These are phyloP conservation scores for Biscutella laevigata DNA, from an alignment of 441 rosid genomes.

Conservation along the genomic window DNA sequence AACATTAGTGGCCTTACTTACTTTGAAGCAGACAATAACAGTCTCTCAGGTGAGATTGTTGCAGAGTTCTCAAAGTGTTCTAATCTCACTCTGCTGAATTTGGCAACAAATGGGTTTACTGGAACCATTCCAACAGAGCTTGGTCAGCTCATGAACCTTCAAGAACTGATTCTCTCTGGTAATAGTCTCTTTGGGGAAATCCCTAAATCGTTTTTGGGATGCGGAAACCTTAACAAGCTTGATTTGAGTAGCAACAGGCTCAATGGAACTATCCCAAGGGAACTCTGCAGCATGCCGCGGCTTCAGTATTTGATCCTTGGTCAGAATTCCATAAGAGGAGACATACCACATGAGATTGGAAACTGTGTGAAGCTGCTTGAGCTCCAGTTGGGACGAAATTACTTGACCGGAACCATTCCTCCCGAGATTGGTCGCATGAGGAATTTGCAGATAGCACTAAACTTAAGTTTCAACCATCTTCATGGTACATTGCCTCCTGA, in stretches of 20 bases:
- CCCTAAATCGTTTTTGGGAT: slow-evolving; percentile 55
- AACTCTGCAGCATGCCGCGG: slow-evolving; percentile 66
- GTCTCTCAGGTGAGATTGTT: slow-evolving; percentile 73
- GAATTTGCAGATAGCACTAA: slow-evolving; percentile 82
- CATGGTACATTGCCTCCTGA: slow-evolving; percentile 72
- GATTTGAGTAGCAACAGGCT: slow-evolving; percentile 73
- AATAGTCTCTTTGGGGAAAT: slow-evolving; percentile 73
- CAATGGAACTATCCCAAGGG: slow-evolving; percentile 69
- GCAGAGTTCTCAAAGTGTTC: slow-evolving; percentile 66
- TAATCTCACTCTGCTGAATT: slow-evolving; percentile 73
- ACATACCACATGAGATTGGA: slow-evolving; percentile 85
- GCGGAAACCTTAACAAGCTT: slow-evolving; percentile 86
- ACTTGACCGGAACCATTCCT: slow-evolving; percentile 81
- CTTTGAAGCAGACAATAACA: slow-evolving; percentile 78
- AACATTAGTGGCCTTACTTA: slow-evolving; percentile 70
- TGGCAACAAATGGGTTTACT: slow-evolving; percentile 73
- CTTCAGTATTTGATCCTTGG: slow-evolving; percentile 76
- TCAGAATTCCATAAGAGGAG: slow-evolving; percentile 74
- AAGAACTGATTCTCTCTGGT: slow-evolving; percentile 83
- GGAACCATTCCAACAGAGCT: slow-evolving; percentile 61
- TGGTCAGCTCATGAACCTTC: slow-evolving; percentile 66
- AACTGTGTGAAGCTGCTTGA: slow-evolving; percentile 74
- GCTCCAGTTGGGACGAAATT: slow-evolving; percentile 67
- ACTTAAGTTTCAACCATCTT: slow-evolving; percentile 87
- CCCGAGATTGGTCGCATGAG: slow-evolving; percentile 73